A percentile compares a stretch with the other conserved stretches of the same genome.
These are phyloP conservation scores for Penicillium psychrosexuale DNA, from an alignment of 2,329 filamentous ascomycete genomes.

Conservation along the genomic window DNA sequence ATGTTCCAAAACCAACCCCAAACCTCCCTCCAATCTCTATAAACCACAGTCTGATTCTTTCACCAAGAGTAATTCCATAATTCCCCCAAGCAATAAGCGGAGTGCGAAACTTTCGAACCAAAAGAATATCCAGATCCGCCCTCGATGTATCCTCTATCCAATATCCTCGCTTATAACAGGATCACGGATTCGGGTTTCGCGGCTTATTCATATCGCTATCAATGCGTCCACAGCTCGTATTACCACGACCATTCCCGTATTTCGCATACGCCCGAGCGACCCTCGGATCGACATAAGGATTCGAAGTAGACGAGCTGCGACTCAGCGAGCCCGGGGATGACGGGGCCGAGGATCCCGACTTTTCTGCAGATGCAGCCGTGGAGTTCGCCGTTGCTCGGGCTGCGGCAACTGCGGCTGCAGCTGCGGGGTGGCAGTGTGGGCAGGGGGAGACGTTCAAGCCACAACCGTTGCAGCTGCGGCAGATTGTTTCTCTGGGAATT, in stretches of 20 bases:
- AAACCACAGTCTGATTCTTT: not conserved
- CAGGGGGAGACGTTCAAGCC: slow-evolving; percentile 35
- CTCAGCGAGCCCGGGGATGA: slow-evolving; percentile 27
- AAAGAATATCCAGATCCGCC: not conserved
- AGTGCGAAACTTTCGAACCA: not conserved
- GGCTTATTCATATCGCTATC: slow-evolving; percentile 9
- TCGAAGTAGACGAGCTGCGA: slow-evolving; percentile 28
- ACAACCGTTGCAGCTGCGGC: slow-evolving; percentile 28
- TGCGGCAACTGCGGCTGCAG: slow-evolving; percentile 14
- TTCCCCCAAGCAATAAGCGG: no score
- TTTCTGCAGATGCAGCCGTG: slow-evolving; percentile 18
- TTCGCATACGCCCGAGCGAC: slow-evolving; percentile 11
- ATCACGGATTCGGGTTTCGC: slow-evolving; percentile 13
- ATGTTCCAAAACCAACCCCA: not conserved
- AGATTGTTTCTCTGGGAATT: slow-evolving; percentile 23
- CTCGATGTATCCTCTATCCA: not conserved
- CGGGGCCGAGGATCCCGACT: slow-evolving; percentile 4
- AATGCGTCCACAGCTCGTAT: slow-evolving; percentile 20
- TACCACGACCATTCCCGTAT: slow-evolving; percentile 15
- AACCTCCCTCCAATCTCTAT: not conserved
- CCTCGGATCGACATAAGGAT: slow-evolving; percentile 18
- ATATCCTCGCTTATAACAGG: not conserved
- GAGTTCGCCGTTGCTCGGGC: slow-evolving; percentile 12
- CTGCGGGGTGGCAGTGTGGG: slow-evolving; percentile 31
- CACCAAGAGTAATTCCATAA: no score